Percentiles rank a stretch among this genome's conserved stretches.
Conservation (phyloP, 2,329 filamentous ascomycete genomes). For the Epichloe hybrida region DNA sequence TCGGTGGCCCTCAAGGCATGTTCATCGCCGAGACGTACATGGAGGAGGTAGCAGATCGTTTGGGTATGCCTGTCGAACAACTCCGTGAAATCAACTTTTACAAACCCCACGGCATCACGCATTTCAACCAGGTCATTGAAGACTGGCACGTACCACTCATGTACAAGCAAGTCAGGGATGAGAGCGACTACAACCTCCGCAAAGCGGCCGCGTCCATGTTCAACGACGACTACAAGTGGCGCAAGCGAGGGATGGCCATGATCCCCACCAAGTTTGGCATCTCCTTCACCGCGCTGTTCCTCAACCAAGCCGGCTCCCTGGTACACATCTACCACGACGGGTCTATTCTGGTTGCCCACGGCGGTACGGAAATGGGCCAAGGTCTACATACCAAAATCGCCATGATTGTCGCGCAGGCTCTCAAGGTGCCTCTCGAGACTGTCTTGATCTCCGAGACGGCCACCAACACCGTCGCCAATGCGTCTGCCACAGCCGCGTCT, state of each 20-base stretch:
- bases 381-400: conserved; percentile 95
- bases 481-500: conserved; percentile 84
- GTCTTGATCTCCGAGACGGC: conserved; percentile 91
- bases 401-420: conserved; percentile 85
- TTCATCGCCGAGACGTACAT: conserved; percentile 88
- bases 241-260: conserved; percentile 73
- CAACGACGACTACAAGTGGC: conserved; percentile 84
- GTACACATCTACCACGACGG: conserved; percentile 98
- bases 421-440: conserved; percentile 62
- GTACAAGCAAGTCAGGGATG: conserved; percentile 77
- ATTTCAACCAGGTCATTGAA: conserved; percentile 78
- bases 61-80: conserved; percentile 71
- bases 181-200: conserved; percentile 58
- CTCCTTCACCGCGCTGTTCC: conserved; percentile 87
- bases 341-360: conserved; percentile 81
- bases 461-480: conserved; percentile 91
- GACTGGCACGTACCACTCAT: conserved; percentile 96
- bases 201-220: conserved; percentile 60
- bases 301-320: conserved; percentile 90
- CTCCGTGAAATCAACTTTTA: conserved; percentile 86
- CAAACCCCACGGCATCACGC: conserved; percentile 60
- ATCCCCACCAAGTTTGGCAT: conserved; percentile 98
- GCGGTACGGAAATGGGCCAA: conserved; percentile 97
- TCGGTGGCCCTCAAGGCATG: conserved; percentile 90
- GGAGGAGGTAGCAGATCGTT: conserved; percentile 76